Conservation (phyloP, 2,329 filamentous ascomycete genomes). For the Fusarium algeriense region DNA sequence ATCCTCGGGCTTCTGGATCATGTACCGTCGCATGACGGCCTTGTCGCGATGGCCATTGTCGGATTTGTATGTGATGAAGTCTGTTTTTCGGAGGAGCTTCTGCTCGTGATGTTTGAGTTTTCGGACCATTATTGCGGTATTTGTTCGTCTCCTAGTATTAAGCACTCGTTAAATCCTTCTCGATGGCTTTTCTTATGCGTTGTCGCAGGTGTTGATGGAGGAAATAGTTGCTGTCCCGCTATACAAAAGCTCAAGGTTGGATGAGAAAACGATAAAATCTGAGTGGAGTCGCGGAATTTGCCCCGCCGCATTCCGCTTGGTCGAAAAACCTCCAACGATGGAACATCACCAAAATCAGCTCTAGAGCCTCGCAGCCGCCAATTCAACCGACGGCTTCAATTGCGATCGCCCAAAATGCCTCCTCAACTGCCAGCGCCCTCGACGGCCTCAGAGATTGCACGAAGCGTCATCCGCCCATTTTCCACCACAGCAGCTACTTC, state of each 20-base stretch:
- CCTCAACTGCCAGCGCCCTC: conserved; percentile 52
- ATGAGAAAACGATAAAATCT: conserved; percentile 44
- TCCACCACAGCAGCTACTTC: conserved; percentile 47
- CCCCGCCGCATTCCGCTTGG: conserved; percentile 41
- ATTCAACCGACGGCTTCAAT: conserved; percentile 18
- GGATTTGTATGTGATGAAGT: conserved; percentile 94
- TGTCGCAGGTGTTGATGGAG: conserved; percentile 1
- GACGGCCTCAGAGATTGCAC: conserved; percentile 36
- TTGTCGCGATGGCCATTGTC: conserved; percentile 90
- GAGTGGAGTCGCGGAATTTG: conserved; percentile 47
- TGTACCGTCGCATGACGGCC: conserved; percentile 83
- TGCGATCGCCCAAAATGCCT: conserved; percentile 53
- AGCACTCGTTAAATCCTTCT: not conserved
- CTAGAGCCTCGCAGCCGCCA: conserved; percentile 12
- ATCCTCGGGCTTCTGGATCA: conserved; percentile 89
- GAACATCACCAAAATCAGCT: conserved; percentile 35
- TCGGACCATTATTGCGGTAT: conserved; percentile 79
- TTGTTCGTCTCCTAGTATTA: not conserved
- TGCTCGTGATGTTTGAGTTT: conserved; percentile 98
- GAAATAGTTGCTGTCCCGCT: conserved; percentile 3
- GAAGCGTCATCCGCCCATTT: conserved; percentile 46
- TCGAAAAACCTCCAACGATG: conserved; percentile 46
- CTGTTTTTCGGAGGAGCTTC: conserved; percentile 91
- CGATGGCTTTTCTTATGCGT: not conserved
- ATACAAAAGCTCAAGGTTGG: conserved; percentile 24